Conservation (phyloP, 2,329 filamentous ascomycete genomes). For the Dothideomycetes sp. region DNA sequence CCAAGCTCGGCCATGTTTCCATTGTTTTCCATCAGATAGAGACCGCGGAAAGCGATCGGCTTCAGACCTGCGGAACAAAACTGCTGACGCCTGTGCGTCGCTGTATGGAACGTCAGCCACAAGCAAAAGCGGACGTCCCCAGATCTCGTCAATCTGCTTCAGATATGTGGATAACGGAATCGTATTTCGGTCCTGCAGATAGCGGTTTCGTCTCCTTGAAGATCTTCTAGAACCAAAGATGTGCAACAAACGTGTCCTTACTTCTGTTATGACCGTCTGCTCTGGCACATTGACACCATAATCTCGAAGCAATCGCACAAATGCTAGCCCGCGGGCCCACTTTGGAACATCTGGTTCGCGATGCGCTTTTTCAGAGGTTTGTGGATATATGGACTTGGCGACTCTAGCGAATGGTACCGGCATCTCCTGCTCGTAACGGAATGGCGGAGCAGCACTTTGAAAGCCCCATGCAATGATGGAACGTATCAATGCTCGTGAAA, state of each 20-base stretch:
- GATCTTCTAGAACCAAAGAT: constrained; percentile 21
- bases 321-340: constrained; percentile 21
- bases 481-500: constrained; percentile 15
- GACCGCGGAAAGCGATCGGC: too few species aligned
- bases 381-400: too few species aligned
- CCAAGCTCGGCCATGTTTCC: too few species aligned
- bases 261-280: constrained; percentile 13
- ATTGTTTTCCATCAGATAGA: too few species aligned
- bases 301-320: constrained; percentile 16
- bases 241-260: constrained; percentile 20
- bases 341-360: too few species aligned
- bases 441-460: constrained; percentile 9
- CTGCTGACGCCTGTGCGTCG: too few species aligned
- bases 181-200: constrained; percentile 12
- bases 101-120: too few species aligned
- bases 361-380: too few species aligned
- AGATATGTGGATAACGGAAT: constrained; percentile 19
- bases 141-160: constrained; percentile 19
- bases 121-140: too few species aligned
- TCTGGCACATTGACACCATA: constrained; percentile 14
- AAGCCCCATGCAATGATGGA: constrained; percentile 25
- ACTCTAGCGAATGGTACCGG: too few species aligned
- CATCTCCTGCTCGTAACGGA: not conserved
- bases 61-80: too few species aligned
- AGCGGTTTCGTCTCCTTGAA: constrained; percentile 1